phyloP scores from a whole-genome alignment of 2,329 filamentous ascomycete genomes.

The Aspergillus pseudoviridinutans region DNA sequence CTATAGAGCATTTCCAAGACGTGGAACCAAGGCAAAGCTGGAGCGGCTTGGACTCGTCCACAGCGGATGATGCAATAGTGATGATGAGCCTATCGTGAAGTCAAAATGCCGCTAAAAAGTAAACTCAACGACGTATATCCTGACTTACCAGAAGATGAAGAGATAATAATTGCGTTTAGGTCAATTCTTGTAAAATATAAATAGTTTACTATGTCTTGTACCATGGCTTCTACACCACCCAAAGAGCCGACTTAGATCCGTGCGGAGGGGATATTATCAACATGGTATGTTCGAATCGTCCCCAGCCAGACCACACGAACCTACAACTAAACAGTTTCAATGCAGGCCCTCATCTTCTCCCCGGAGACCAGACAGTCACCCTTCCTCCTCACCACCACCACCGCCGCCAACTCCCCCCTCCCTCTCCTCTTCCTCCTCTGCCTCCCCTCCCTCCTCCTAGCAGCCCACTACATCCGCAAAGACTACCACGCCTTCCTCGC shows the following conservation, averaged over 20 bases:
- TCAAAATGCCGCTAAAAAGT: not conserved
- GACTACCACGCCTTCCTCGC: conserved; percentile 67
- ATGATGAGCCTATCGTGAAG: not conserved
- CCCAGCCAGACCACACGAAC: not conserved
- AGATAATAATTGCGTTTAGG: not conserved
- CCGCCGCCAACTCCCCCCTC: not conserved
- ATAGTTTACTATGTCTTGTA: not conserved
- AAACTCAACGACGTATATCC: not conserved
- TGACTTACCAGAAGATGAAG: not conserved
- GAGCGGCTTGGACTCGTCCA: not conserved
- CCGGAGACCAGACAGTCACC: not conserved
- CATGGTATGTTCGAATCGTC: not conserved
- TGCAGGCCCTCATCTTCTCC: not conserved
- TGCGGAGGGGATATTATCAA: not conserved
- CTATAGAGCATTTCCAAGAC: not conserved
- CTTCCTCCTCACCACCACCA: not conserved
- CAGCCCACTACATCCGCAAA: conserved; percentile 58
- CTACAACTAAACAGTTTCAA: not conserved
- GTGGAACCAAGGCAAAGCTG: not conserved
- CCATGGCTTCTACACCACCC: not conserved
- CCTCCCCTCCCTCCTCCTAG: conserved; percentile 46
- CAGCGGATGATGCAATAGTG: not conserved
- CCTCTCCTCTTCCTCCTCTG: conserved; percentile 25
- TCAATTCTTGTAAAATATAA: not conserved
- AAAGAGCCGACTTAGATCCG: not conserved